These are phyloP conservation scores for Leishmania major DNA, from an alignment of 208 protist species.

Conservation along the genomic window DNA sequence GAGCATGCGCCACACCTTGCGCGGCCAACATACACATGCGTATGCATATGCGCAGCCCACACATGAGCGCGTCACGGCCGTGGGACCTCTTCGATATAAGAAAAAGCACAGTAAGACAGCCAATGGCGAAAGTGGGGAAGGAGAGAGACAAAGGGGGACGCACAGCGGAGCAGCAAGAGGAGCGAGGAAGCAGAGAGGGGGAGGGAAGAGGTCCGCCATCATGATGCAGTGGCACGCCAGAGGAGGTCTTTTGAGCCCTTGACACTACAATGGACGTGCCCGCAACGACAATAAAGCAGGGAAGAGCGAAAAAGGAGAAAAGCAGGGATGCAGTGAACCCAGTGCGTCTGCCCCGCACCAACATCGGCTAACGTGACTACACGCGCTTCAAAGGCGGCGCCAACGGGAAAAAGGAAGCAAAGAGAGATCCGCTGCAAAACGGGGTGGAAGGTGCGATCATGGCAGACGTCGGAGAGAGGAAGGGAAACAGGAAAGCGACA, in stretches of 20 bases:
- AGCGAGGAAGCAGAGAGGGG: background rate
- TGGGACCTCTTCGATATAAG: background rate
- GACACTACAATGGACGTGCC: background rate
- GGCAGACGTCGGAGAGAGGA: background rate
- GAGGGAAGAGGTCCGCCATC: background rate
- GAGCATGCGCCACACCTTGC: background rate
- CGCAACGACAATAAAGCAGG: background rate
- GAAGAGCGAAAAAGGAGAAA: slow-evolving; percentile 18
- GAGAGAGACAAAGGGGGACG: background rate
- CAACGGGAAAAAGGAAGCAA: background rate
- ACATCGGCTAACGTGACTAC: background rate
- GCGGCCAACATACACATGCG: background rate
- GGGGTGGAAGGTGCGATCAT: background rate
- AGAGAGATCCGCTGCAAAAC: background rate
- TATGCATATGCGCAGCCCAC: background rate
- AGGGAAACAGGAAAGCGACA: background rate
- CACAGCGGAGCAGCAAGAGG: background rate
- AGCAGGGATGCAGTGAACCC: slow-evolving; percentile 3
- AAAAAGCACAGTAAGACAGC: background rate
- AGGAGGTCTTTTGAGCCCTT: background rate
- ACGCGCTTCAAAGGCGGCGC: background rate
- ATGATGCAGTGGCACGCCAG: background rate
- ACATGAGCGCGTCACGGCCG: background rate
- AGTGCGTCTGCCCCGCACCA: background rate
- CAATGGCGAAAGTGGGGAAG: background rate